Percentiles rank a stretch among this genome's conserved stretches.
Conservation (phyloP, 805 yeast species). For the Peterozyma xylosa region DNA sequence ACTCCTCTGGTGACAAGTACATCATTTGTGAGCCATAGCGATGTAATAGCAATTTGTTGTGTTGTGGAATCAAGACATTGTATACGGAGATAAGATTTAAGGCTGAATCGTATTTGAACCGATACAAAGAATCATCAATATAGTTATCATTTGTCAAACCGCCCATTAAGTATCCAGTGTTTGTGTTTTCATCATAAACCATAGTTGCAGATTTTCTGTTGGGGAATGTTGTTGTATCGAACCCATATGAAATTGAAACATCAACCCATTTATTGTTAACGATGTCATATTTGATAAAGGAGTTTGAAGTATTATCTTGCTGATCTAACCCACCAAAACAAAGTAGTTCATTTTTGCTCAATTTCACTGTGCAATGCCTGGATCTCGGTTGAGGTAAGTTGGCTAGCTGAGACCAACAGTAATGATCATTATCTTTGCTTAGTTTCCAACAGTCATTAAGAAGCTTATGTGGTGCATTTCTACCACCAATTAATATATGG, state of each 20-base stretch:
- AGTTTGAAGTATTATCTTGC: conserved; percentile 1
- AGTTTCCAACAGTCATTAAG: conserved; percentile 37
- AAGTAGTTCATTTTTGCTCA: conserved; percentile 24
- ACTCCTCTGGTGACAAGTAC: conserved; percentile 20
- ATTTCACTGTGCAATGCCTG: conserved; percentile 38
- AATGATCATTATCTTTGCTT: conserved; percentile 9
- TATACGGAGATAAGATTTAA: conserved; percentile 14
- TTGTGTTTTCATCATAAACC: conserved; percentile 17
- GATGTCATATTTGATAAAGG: conserved; percentile 17
- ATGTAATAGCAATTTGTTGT: conserved; percentile 22
- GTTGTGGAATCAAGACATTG: conserved; percentile 9
- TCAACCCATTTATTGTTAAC: conserved; percentile 7
- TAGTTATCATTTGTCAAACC: conserved; percentile 25
- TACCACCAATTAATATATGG: conserved; percentile 54
- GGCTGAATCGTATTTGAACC: conserved; percentile 18
- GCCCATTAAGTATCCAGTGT: conserved; percentile 38
- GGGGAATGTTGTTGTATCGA: conserved; percentile 1
- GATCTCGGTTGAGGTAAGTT: conserved; percentile 38
- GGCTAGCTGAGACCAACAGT: conserved; percentile 31
- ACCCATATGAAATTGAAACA: conserved; percentile 11
- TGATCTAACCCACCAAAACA: conserved; percentile 43
- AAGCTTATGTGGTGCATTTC: conserved; percentile 48
- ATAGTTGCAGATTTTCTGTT: conserved; percentile 29
- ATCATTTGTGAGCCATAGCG: conserved; percentile 43
- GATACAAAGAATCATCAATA: conserved; percentile 26